These are phyloP conservation scores for Naganishia liquefaciens DNA, from an alignment of 1,284 basidiomycete genomes.

Conservation along the genomic window DNA sequence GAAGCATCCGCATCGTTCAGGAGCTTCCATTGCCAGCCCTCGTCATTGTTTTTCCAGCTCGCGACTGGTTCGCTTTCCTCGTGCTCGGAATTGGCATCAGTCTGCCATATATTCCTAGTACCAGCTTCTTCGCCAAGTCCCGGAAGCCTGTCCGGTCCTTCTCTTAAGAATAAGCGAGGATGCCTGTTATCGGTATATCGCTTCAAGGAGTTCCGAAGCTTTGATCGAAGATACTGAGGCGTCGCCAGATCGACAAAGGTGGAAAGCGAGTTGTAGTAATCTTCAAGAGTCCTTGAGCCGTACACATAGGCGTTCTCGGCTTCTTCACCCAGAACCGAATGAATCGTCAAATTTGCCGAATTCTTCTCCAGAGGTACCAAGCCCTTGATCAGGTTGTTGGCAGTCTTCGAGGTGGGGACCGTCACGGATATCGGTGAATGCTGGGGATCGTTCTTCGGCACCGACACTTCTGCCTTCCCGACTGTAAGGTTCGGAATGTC, in stretches of 20 bases:
- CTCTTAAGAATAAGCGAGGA: not conserved
- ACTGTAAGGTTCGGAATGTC: not conserved
- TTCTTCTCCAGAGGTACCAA: slow-evolving; percentile 17
- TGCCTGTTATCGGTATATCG: slow-evolving; percentile 14
- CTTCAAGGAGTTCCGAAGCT: slow-evolving; percentile 1
- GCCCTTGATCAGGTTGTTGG: slow-evolving; percentile 3
- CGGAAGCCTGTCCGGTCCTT: not conserved
- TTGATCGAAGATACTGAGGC: slow-evolving; percentile 1
- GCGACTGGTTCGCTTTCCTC: slow-evolving; percentile 34
- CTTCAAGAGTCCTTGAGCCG: slow-evolving; percentile 22
- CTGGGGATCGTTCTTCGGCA: not conserved
- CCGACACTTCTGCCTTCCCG: not conserved
- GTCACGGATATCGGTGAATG: not conserved
- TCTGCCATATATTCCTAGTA: slow-evolving; percentile 48
- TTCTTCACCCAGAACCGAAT: slow-evolving; percentile 26
- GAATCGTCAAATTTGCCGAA: slow-evolving; percentile 9
- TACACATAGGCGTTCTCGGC: slow-evolving; percentile 27
- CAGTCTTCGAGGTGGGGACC: not conserved
- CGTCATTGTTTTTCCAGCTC: slow-evolving; percentile 43
- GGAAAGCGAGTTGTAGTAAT: slow-evolving; percentile 22
- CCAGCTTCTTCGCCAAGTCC: slow-evolving; percentile 20
- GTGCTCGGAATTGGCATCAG: slow-evolving; percentile 42
- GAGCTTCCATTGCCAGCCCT: slow-evolving; percentile 49
- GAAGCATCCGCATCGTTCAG: slow-evolving; percentile 43
- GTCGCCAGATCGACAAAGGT: slow-evolving; percentile 22